Conservation (phyloP, 2,329 filamentous ascomycete genomes). For the Pseudopithomyces chartarum region DNA sequence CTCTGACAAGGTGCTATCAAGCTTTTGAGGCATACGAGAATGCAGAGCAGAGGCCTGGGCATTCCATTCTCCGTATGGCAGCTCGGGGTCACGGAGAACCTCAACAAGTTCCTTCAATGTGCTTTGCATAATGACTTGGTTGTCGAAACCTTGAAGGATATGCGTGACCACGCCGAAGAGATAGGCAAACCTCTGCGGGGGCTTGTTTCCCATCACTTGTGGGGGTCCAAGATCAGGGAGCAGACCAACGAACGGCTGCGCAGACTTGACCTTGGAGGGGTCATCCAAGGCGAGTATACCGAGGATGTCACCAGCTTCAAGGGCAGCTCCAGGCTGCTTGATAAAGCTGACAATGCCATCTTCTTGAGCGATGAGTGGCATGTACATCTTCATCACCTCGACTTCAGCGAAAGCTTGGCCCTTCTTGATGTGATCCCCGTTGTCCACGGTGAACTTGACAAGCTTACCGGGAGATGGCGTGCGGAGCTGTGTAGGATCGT, state of each 20-base stretch:
- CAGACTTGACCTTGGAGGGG: conserved; percentile 94
- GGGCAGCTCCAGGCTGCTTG: conserved; percentile 97
- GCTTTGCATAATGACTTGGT: conserved; percentile 91
- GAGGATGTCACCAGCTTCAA: conserved; percentile 98
- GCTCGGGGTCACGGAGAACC: conserved; percentile 84
- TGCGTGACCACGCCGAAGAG: conserved; percentile 79
- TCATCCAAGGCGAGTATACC: conserved; percentile 95
- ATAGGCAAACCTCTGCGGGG: conserved; percentile 82
- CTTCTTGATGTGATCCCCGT: conserved; percentile 88
- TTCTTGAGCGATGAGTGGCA: conserved; percentile 93
- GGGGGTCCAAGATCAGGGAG: conserved; percentile 86
- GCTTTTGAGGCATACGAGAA: conserved; percentile 93
- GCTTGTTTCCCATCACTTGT: conserved; percentile 87
- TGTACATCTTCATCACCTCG: conserved; percentile 99
- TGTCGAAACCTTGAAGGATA: conserved; percentile 93
- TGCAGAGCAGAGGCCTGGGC: conserved; percentile 96
- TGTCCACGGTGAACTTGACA: conserved; percentile 96
- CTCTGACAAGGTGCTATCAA: conserved; percentile 80
- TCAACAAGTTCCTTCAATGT: conserved; percentile 89
- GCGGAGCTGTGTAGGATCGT: conserved; percentile 95
- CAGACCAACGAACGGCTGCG: conserved; percentile 89
- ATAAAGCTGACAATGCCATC: conserved; percentile 97
- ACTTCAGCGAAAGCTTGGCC: conserved; percentile 95
- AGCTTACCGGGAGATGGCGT: conserved; percentile 96
- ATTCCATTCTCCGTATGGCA: conserved; percentile 96